phyloP scores from a whole-genome alignment of 2,329 filamentous ascomycete species.

The Ustulina deusta region DNA sequence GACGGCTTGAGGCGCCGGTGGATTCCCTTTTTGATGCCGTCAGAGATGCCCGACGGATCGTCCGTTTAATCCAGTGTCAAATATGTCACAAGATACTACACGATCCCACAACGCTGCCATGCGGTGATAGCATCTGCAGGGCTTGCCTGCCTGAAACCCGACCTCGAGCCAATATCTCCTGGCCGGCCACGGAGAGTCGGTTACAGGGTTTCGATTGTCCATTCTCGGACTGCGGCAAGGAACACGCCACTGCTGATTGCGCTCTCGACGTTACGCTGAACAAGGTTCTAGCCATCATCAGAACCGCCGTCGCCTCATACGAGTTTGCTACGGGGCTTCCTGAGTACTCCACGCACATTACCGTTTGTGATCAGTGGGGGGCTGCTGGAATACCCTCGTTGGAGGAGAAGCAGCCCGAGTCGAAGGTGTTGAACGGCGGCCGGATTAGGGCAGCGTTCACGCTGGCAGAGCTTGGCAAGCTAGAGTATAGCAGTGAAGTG shows the following conservation, averaged over 20 bases:
- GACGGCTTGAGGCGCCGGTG: constrained; percentile 39
- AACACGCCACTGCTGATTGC: constrained; percentile 84
- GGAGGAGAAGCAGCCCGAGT: constrained; percentile 51
- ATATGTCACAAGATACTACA: constrained; percentile 76
- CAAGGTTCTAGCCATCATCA: constrained; percentile 74
- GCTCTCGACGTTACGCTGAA: constrained; percentile 79
- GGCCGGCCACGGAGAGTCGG: constrained; percentile 76
- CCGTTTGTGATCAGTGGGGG: constrained; percentile 55
- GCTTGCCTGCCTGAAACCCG: constrained; percentile 77
- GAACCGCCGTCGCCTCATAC: constrained; percentile 62
- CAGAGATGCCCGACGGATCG: constrained; percentile 70
- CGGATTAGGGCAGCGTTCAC: constrained; percentile 74
- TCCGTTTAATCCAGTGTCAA: constrained; percentile 82
- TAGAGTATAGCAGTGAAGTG: constrained; percentile 51
- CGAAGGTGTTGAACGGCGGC: constrained; percentile 63
- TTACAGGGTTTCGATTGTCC: constrained; percentile 80
- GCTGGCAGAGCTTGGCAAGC: constrained; percentile 61
- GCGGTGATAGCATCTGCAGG: constrained; percentile 82
- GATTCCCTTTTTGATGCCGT: constrained; percentile 59
- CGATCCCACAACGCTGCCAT: constrained; percentile 81
- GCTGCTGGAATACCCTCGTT: constrained; percentile 58
- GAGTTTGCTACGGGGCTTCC: constrained; percentile 50
- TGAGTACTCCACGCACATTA: constrained; percentile 56
- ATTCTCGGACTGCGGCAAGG: constrained; percentile 71
- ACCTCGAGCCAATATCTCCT: constrained; percentile 77